Base-by-base conservation (phyloP, 768 basidiomycete species). In the Mycena albidolilacea region DNA sequence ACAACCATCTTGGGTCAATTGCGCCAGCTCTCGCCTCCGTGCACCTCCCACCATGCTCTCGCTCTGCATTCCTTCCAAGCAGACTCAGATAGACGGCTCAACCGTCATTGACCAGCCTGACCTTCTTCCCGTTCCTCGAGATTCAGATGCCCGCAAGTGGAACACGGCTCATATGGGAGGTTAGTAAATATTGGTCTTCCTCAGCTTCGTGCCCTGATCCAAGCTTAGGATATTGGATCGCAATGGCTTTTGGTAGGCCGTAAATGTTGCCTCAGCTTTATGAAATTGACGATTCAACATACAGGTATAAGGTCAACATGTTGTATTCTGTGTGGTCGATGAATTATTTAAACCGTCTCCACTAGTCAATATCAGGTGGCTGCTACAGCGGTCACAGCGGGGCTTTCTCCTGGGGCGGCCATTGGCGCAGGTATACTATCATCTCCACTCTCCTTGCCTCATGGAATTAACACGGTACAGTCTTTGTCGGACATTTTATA, bases 301-400 rank as follows among this genome's bases (percentile, higher is more conserved):
- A 17, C 64, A 75, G 75, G 68, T 37, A 72, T 76, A n/a, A 69
- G 71, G 71, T 76, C 23, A 46, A 10, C 50, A 15, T 23, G 23
- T 50, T 38, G 5, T 23, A n/a, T 50, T 21, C 19, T 48, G 19
- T 48, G 19, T 14, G 19, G 19, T 57, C 4, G 11, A n/a, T 37
- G 30, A 35, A 62, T 54, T 12, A 66, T 48, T 48, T 4, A 48
- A 19, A 61, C 57, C 12, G 19, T n/a, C 23, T 12, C 23, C n/a
- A 48, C n/a, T 15, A 77, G 76, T 67, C 76, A 77, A 60, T 77
- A 77, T 50, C 76, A 77, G 52, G 72, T 77, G 19, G 76, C 76
- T 7, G 69, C 74, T 5, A 69, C 74, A 5, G 75, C 76, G 23
- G 66, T 77, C 12, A 72, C 64, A 15, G 69, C 72, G 7, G 77